Evolutionary conservation across 192 early-diverging fungal genomes (phyloP).

Genomic region (Polychytrium aggregatum): DNA sequence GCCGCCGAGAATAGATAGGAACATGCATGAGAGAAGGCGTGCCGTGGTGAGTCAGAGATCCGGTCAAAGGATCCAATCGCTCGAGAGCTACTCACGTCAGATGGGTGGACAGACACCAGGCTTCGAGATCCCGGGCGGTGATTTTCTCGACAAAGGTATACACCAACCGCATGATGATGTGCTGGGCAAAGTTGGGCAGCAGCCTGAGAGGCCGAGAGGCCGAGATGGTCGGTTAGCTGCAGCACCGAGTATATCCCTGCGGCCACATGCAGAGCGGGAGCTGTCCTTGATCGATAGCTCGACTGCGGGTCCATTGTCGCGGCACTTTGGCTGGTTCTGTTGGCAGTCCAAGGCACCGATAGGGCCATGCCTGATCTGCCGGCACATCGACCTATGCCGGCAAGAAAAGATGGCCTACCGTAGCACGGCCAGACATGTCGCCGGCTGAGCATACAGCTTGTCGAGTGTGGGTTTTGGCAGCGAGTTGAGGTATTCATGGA

Average conservation of each 20-base stretch:
- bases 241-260: conserved; percentile 31
- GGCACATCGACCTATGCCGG: background rate
- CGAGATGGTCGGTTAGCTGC: conserved; percentile 20
- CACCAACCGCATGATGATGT: conserved; percentile 81
- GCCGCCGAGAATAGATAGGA: too few relatives aligned
- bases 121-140: conserved; percentile 55
- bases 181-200: conserved; percentile 73
- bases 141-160: too few relatives aligned
- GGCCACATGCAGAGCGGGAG: too few relatives aligned
- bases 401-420: conserved; percentile 36
- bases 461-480: conserved; percentile 66
- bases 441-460: conserved; percentile 74
- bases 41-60: background rate
- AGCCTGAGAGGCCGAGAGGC: conserved; percentile 27
- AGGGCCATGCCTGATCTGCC: background rate
- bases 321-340: too few relatives aligned
- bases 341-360: too few relatives aligned
- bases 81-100: too few relatives aligned
- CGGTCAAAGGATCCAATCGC: background rate
- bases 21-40: too few relatives aligned
- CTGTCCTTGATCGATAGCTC: too few relatives aligned
- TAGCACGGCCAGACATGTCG: conserved; percentile 87
- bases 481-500: conserved; percentile 20
- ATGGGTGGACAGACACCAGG: too few relatives aligned
- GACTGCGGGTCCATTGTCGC: too few relatives aligned